phyloP scores from a whole-genome alignment of 805 yeast species.

The Ogataea nakhonphanomensis region DNA sequence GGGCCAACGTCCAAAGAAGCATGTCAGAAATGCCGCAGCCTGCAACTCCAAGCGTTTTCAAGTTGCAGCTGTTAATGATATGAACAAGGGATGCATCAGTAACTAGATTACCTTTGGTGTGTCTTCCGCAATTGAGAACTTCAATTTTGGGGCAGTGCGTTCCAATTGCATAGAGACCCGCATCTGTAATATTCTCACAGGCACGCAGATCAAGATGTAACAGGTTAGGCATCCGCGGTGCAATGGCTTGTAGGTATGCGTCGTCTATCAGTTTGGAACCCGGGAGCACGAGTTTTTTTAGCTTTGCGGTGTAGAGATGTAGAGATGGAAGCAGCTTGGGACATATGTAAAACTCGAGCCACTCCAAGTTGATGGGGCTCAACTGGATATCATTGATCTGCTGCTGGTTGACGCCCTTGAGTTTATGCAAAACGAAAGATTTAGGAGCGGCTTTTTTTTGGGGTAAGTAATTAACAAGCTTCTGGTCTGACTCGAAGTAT shows the following conservation, averaged over 20 bases:
- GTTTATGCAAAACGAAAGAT: conserved; percentile 64
- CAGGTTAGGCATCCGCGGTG: conserved; percentile 55
- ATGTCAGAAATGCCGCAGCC: conserved; percentile 81
- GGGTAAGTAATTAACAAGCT: conserved; percentile 28
- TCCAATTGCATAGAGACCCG: conserved; percentile 69
- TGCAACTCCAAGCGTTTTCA: conserved; percentile 78
- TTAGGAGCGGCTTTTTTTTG: conserved; percentile 19
- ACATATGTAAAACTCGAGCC: conserved; percentile 83
- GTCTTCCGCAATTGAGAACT: conserved; percentile 77
- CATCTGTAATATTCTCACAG: conserved; percentile 73
- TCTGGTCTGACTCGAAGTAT: conserved; percentile 47
- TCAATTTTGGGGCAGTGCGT: conserved; percentile 53
- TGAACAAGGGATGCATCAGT: conserved; percentile 66
- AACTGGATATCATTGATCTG: conserved; percentile 43
- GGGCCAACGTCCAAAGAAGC: conserved; percentile 76
- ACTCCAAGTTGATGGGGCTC: conserved; percentile 48
- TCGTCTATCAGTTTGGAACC: conserved; percentile 69
- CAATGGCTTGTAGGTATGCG: conserved; percentile 47
- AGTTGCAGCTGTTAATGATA: conserved; percentile 52
- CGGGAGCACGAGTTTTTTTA: conserved; percentile 58
- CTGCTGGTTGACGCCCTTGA: conserved; percentile 47
- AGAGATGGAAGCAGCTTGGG: conserved; percentile 62
- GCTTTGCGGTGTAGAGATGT: conserved; percentile 38
- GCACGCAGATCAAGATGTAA: conserved; percentile 75
- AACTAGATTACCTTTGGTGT: conserved; percentile 58